Percentiles rank a stretch among this genome's conserved stretches.
Conservation (phyloP, 352 stramenopile genomes). For the Globisporangium camurandrum region DNA sequence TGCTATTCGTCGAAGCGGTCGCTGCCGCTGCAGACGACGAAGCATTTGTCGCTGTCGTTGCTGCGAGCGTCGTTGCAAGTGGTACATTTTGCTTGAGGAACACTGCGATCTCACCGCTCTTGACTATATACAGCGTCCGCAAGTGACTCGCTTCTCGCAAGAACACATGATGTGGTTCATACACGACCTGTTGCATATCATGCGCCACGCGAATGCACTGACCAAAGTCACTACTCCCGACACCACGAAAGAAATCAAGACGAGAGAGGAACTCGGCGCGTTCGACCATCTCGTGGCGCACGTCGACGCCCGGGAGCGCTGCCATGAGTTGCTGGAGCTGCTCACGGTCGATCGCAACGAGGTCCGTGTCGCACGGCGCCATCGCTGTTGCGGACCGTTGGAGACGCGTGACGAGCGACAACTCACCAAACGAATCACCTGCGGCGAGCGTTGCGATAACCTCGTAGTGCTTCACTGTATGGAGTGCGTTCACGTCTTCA, state of each 20-base stretch:
- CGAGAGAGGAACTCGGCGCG: conserved; percentile 55
- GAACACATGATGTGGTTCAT: conserved; percentile 58
- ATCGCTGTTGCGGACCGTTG: conserved; percentile 61
- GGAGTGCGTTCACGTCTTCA: conserved; percentile 38
- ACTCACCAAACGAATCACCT: conserved; percentile 64
- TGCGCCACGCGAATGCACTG: conserved; percentile 72
- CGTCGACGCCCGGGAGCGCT: conserved; percentile 40
- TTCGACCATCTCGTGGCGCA: conserved; percentile 68
- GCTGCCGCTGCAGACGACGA: conserved; percentile 1
- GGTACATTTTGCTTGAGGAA: conserved; percentile 31
- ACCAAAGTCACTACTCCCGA: conserved; percentile 54
- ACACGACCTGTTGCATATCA: conserved; percentile 46
- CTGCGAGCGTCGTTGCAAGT: conserved; percentile 2
- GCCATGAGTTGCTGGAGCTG: conserved; percentile 31
- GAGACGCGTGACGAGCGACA: conserved; percentile 64
- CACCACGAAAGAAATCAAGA: conserved; percentile 47
- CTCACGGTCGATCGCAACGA: conserved; percentile 65
- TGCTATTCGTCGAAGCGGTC: too few relatives aligned
- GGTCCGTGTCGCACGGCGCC: conserved; percentile 49
- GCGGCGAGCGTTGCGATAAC: conserved; percentile 59
- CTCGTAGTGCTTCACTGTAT: conserved; percentile 38
- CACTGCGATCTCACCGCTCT: conserved; percentile 58
- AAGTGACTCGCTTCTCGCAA: conserved; percentile 37
- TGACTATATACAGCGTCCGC: conserved; percentile 60
- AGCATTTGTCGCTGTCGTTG: neutral